Conservation (phyloP, 306 rosid species). For the Cucurbita maxima region DNA sequence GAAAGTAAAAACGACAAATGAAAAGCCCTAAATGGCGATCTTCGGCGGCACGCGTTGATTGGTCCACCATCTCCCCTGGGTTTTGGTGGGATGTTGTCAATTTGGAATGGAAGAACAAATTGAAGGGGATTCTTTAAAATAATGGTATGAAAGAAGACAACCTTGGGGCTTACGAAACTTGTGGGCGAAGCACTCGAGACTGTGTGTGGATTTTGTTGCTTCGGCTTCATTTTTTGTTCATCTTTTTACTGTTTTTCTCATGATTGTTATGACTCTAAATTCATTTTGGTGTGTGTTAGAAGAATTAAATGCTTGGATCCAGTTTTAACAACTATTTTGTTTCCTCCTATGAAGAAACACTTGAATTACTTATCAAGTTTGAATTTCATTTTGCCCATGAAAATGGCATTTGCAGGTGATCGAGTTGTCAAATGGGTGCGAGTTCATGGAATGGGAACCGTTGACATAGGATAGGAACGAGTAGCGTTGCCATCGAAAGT, state of each 20-base stretch:
- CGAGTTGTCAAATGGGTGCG: no score
- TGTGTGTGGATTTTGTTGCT: background rate
- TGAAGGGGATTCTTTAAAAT: background rate
- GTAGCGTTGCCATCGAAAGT: no score
- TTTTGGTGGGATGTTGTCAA: background rate
- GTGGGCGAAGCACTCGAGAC: background rate
- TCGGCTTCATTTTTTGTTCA: background rate
- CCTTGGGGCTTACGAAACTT: background rate
- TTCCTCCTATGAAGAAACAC: no score
- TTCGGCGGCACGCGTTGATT: slow-evolving; percentile 6
- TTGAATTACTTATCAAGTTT: no score
- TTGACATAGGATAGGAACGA: no score
- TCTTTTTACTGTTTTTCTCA: background rate
- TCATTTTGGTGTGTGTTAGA: background rate
- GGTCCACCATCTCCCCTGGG: background rate
- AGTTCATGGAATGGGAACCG: no score
- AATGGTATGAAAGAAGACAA: background rate
- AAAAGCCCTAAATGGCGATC: background rate
- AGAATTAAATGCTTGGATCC: background rate
- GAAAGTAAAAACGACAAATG: background rate
- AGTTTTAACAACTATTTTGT: no score
- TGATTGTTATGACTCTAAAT: background rate
- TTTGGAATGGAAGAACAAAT: background rate
- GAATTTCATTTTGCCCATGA: no score
- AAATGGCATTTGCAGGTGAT: no score